These are phyloP conservation scores for Dactylellina sp. DNA, from an alignment of 2,329 filamentous ascomycete species.

Conservation along the genomic window DNA sequence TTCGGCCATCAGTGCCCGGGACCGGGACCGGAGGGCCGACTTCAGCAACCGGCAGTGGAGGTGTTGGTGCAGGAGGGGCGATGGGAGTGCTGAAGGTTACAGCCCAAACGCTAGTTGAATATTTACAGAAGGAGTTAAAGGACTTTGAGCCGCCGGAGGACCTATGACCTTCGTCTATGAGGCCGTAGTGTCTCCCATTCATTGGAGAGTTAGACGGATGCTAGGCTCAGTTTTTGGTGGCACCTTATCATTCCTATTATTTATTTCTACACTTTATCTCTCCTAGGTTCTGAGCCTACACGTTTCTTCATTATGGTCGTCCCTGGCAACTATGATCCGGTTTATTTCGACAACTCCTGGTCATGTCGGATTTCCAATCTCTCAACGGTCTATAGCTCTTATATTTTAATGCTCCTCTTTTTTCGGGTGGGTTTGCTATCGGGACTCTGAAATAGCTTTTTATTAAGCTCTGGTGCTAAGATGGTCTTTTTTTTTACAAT, in stretches of 20 bases:
- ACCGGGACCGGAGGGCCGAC: conserved; percentile 37
- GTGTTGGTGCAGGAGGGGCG: conserved; percentile 51
- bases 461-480: conserved; percentile 1
- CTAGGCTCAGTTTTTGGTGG: not conserved
- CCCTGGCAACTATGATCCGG: not conserved
- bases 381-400: not conserved
- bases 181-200: too few species aligned
- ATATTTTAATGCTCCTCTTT: not conserved
- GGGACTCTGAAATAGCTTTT: conserved; percentile 3
- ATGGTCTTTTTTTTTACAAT: conserved; percentile 9
- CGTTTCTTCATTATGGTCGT: not conserved
- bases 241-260: not conserved
- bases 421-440: not conserved
- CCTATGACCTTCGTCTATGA: conserved; percentile 26
- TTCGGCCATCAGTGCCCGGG: conserved; percentile 28
- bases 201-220: not conserved
- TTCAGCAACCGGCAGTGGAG: conserved; percentile 47
- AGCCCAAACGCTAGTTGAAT: conserved; percentile 59
- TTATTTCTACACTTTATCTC: too few species aligned
- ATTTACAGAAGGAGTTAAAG: conserved; percentile 59
- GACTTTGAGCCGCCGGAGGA: conserved; percentile 60
- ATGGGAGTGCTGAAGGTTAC: conserved; percentile 61
- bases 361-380: not conserved
- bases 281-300: not conserved
- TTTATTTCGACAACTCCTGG: conserved; percentile 21